Evolutionary conservation across 108 stramenopile genomes (phyloP).

Genomic region (Cylindrotheca closterium): DNA sequence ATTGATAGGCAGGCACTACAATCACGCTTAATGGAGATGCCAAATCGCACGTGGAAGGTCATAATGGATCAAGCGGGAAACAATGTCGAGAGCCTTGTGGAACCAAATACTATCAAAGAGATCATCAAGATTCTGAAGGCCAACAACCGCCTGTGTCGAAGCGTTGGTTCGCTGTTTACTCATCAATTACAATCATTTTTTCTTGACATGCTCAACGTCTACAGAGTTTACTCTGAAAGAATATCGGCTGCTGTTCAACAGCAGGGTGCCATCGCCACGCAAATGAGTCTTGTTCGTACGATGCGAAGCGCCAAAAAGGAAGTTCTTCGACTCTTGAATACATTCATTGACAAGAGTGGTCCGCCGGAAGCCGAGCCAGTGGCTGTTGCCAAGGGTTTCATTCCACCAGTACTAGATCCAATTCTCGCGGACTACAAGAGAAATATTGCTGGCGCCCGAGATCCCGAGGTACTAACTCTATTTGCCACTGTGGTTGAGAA

Average conservation of each 20-base stretch:
- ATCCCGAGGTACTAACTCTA: conserved; percentile 93
- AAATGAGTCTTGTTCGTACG: conserved; percentile 85
- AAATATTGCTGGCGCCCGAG: conserved; percentile 91
- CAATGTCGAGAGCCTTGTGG: conserved; percentile 80
- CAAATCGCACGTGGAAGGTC: conserved; percentile 86
- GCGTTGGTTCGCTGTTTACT: conserved; percentile 92
- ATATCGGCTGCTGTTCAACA: conserved; percentile 89
- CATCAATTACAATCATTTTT: conserved; percentile 95
- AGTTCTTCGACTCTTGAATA: conserved; percentile 88
- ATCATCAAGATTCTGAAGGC: conserved; percentile 95
- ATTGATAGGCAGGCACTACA: conserved; percentile 85
- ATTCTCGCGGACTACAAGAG: conserved; percentile 94
- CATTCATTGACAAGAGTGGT: conserved; percentile 92
- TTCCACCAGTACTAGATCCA: conserved; percentile 96
- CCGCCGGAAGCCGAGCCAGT: conserved; percentile 91
- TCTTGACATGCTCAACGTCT: conserved; percentile 97
- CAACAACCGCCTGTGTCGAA: conserved; percentile 89
- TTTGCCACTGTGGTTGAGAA: conserved; percentile 92
- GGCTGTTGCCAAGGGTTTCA: conserved; percentile 88
- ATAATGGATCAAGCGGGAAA: conserved; percentile 85
- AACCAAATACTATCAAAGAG: conserved; percentile 90
- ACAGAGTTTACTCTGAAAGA: conserved; percentile 94
- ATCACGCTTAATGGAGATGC: conserved; percentile 90
- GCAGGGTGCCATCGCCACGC: conserved; percentile 89
- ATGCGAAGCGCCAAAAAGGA: conserved; percentile 98